phyloP scores from a whole-genome alignment of 169 alveolate species.

The Ichthyophthirius multifiliis region DNA sequence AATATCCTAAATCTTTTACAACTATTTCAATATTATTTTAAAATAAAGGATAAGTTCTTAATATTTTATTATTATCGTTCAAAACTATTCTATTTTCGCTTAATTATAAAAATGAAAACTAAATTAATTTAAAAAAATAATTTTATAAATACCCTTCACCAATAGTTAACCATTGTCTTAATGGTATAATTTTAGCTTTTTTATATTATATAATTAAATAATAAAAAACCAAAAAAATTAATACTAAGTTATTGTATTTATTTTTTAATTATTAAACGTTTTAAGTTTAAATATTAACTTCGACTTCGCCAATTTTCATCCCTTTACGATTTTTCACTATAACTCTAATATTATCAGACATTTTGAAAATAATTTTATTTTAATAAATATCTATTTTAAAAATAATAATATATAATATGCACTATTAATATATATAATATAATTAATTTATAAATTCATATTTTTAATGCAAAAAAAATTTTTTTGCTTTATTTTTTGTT shows the following conservation, averaged over 20 bases:
- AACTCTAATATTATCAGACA: not conserved
- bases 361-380: no score
- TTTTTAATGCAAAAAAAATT: no score
- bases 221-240: not conserved
- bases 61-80: slow-evolving; percentile 22
- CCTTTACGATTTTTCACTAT: slow-evolving; percentile 1
- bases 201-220: not conserved
- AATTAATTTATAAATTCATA: no score
- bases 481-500: no score
- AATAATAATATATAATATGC: no score
- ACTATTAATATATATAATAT: no score
- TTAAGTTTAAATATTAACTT: not conserved
- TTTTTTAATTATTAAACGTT: not conserved
- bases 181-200: slow-evolving; percentile 8
- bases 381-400: no score
- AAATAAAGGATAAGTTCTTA: slow-evolving; percentile 15
- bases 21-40: slow-evolving; percentile 22
- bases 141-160: not conserved
- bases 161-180: slow-evolving; percentile 31
- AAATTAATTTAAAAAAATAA: not conserved
- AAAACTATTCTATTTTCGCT: slow-evolving; percentile 1
- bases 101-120: not conserved
- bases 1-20: slow-evolving; percentile 90
- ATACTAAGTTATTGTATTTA: not conserved
- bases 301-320: not conserved